phyloP scores from a whole-genome alignment of 2,329 filamentous ascomycete genomes.

The Parastagonospora nodorum region DNA sequence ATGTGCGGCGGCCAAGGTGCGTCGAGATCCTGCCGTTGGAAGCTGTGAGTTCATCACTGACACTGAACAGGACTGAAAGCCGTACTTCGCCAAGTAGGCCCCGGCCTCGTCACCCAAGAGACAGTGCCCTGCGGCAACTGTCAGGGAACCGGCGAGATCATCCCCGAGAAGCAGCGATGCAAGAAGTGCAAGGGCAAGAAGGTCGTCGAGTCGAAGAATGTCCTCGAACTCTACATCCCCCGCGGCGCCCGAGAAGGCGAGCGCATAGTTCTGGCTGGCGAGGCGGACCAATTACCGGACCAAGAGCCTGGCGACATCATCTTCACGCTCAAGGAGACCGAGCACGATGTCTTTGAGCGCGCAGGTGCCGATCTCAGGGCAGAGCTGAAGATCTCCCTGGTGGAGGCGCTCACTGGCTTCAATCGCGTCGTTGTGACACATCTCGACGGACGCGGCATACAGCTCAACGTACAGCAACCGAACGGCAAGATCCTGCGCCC shows the following conservation, averaged over 20 bases:
- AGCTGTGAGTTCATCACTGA: slow-evolving; percentile 16
- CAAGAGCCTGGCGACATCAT: slow-evolving; percentile 91
- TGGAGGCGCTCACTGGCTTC: slow-evolving; percentile 87
- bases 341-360: slow-evolving; percentile 80
- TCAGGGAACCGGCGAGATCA: slow-evolving; percentile 81
- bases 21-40: background rate
- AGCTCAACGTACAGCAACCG: slow-evolving; percentile 72
- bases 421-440: slow-evolving; percentile 89
- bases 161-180: slow-evolving; percentile 95
- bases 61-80: slow-evolving; percentile 66
- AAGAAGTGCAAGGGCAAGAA: slow-evolving; percentile 98
- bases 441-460: slow-evolving; percentile 89
- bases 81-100: slow-evolving; percentile 80
- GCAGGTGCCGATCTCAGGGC: slow-evolving; percentile 84
- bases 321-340: slow-evolving; percentile 81
- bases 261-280: slow-evolving; percentile 85
- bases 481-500: slow-evolving; percentile 79
- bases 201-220: slow-evolving; percentile 86
- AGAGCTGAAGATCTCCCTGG: slow-evolving; percentile 77
- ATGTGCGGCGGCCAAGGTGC: slow-evolving; percentile 79
- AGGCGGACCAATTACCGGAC: slow-evolving; percentile 90
- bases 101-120: slow-evolving; percentile 81
- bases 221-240: slow-evolving; percentile 94
- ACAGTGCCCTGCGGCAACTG: slow-evolving; percentile 82
- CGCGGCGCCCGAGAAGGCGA: slow-evolving; percentile 81